These are phyloP conservation scores for Solanum hybrid DNA, from an alignment of 305 asterid species.

Conservation along the genomic window DNA sequence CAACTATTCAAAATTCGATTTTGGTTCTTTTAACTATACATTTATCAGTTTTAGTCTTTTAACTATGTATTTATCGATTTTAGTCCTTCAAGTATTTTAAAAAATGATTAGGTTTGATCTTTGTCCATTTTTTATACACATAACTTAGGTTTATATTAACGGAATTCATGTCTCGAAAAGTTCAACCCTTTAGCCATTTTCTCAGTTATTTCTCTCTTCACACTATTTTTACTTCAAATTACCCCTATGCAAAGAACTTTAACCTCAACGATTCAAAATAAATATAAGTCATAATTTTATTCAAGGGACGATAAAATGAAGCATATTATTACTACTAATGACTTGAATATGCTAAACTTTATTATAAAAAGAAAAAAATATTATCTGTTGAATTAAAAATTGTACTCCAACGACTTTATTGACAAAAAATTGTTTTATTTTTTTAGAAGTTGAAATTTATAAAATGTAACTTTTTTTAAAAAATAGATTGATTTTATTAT, in stretches of 20 bases:
- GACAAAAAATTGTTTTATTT: background rate
- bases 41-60: background rate
- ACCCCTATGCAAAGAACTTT: too few species aligned
- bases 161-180: background rate
- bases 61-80: too few species aligned
- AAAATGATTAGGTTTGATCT: background rate
- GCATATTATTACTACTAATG: background rate
- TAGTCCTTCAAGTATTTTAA: too few species aligned
- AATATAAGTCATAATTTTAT: background rate
- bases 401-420: background rate
- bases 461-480: background rate
- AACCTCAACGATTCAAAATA: too few species aligned
- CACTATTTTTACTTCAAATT: too few species aligned
- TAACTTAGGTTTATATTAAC: background rate
- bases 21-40: background rate
- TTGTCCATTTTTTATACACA: background rate
- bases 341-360: background rate
- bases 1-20: background rate
- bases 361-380: too few species aligned
- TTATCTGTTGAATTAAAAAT: background rate
- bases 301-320: background rate
- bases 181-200: background rate
- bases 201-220: background rate
- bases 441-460: background rate
- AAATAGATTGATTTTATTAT: background rate